phyloP scores from a whole-genome alignment of 1,284 basidiomycete species.

The Rhodotorula mucilaginosa region DNA sequence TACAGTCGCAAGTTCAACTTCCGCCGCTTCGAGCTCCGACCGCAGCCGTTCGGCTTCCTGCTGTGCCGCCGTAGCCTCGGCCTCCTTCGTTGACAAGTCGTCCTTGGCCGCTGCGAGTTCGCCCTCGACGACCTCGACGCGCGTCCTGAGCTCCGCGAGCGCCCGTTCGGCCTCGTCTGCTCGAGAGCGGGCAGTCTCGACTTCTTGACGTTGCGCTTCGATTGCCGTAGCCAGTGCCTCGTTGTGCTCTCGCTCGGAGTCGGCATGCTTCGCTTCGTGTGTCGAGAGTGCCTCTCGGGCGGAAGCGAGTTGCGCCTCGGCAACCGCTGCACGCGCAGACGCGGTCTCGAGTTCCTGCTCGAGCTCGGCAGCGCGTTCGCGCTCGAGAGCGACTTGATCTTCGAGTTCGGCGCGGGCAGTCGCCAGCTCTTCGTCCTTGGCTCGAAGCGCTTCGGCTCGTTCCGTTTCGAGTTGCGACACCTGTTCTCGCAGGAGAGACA shows the following conservation, averaged over 20 bases:
- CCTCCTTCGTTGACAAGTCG: not conserved
- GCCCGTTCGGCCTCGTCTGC: not conserved
- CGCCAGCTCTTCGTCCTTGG: not conserved
- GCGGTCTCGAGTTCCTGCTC: conserved; percentile 8
- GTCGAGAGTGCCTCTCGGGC: not conserved
- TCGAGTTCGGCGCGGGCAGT: conserved; percentile 21
- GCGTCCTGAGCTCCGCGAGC: not conserved
- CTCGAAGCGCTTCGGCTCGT: conserved; percentile 13
- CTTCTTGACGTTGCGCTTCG: not conserved
- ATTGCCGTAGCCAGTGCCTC: not conserved
- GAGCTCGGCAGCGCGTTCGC: not conserved
- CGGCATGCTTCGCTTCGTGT: not conserved
- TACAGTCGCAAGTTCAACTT: not conserved
- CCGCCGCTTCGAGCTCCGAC: conserved; percentile 6
- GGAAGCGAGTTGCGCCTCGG: not conserved
- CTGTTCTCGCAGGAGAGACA: too few relatives aligned
- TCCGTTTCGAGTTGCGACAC: conserved; percentile 3
- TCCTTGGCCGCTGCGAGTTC: not conserved
- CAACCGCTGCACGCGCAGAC: not conserved
- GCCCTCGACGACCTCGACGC: not conserved
- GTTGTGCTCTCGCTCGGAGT: not conserved
- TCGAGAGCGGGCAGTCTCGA: not conserved
- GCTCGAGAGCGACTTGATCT: not conserved
- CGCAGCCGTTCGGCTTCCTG: not conserved
- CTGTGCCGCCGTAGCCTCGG: not conserved